Conservation (phyloP, 2,329 filamentous ascomycete species). For the Epichloe baconii region DNA sequence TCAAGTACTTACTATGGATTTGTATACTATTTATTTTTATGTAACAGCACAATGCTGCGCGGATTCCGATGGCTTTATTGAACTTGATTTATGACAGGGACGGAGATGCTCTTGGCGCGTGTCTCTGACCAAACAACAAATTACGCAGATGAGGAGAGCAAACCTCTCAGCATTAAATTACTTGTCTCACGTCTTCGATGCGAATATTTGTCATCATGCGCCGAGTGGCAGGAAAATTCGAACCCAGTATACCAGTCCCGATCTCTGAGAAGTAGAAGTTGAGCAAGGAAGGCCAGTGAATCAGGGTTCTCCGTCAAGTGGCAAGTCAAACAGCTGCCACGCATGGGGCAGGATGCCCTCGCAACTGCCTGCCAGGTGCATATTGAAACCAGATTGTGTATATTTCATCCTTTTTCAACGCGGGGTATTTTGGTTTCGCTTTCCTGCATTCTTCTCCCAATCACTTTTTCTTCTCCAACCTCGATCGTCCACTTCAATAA, state of each 20-base stretch:
- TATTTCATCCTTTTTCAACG: conserved; percentile 2
- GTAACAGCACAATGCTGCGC: not conserved
- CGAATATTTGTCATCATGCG: no score
- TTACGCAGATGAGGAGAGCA: not conserved
- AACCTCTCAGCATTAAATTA: not conserved
- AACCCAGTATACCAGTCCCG: no score
- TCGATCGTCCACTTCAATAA: not conserved
- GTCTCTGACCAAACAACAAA: not conserved
- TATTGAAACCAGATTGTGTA: not conserved
- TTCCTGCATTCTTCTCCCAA: conserved; percentile 4
- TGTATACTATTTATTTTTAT: no score
- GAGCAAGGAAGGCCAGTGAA: not conserved
- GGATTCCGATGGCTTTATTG: not conserved
- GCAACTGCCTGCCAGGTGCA: conserved; percentile 4
- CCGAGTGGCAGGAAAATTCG: no score
- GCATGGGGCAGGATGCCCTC: conserved; percentile 2
- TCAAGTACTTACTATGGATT: not conserved
- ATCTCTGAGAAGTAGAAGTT: not conserved
- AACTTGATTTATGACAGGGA: no score
- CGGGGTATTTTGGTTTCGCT: not conserved
- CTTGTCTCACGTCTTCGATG: no score
- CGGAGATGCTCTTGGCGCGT: not conserved
- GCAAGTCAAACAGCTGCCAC: conserved; percentile 1
- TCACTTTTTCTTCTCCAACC: not conserved
- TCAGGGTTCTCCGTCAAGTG: not conserved